Evolutionary conservation across 2,329 filamentous ascomycete species (phyloP), one percentile per base, ranked within the genome.

Genomic region (Stagonosporopsis cucurbitacearum): DNA sequence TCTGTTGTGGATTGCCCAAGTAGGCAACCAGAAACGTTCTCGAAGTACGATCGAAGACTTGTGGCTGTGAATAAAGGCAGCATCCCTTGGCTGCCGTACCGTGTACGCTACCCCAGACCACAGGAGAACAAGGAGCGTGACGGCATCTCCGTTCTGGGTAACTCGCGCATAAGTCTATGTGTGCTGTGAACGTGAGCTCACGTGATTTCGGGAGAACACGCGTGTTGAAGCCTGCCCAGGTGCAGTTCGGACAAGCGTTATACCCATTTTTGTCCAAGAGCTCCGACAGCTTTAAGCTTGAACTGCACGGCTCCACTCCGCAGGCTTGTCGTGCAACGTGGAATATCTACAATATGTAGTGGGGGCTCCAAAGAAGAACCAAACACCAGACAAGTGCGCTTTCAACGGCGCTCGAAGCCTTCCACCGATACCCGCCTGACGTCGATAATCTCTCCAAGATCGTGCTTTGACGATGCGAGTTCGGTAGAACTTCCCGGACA

Each of bases 91-190:
- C 35, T 22, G 23, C 28, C 3, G 23, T 22, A 11, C 32, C 17
- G 20, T 2, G 23, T 22, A 11, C 32, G 36, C 30, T 43, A 25
- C 15, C 22, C 35, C n/a, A 35, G 35, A 35, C 8, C 33, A 25
- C 47, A 37, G 41, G 28, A 37, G 20, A 22, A 12, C 3, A 45
- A 13, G 19, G 26, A 42, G 36, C 41, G 11, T 19, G 22, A 42
- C 53, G 53, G 53, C 43, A 56, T 51, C 30, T 51, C 53, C 53
- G 23, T 37, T 32, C 51, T 39, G 9, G 53, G 53, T 51, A 56
- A 56, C 15, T 47, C 53, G 53, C 47, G 42, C 42, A 20, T 11
- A 6, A n/a, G n/a, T n/a, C n/a, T n/a, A n/a, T n/a, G n/a, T 4
- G n/a, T 15, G 35, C 20, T 56, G 37, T 37, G 47, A 56, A 47